phyloP scores from a whole-genome alignment of 345 rosid genomes.

The Diplotaxis tenuifolia region DNA sequence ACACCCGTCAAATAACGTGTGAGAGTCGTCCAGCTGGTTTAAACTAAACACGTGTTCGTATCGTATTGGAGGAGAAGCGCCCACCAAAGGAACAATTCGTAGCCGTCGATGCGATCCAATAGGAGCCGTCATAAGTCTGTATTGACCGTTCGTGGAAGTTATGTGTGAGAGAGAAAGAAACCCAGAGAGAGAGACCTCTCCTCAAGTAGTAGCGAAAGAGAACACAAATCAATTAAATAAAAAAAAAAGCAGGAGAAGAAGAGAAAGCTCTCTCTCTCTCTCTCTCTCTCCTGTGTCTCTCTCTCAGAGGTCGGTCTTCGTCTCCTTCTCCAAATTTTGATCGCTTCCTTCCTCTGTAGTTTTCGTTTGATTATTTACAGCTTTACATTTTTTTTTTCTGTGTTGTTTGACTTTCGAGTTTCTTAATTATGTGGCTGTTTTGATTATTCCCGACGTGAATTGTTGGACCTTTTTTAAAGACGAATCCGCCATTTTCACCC shows the following conservation, averaged over 20 bases:
- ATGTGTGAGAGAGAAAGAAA: slow-evolving; percentile 33
- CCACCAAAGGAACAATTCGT: slow-evolving; percentile 35
- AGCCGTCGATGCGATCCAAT: slow-evolving; percentile 34
- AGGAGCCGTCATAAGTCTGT: slow-evolving; percentile 37
- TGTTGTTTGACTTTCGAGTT: slow-evolving; percentile 27
- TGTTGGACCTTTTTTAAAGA: background rate
- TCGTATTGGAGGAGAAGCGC: slow-evolving; percentile 15
- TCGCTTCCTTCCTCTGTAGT: slow-evolving; percentile 26
- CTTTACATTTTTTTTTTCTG: background rate
- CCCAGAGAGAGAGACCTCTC: slow-evolving; percentile 27
- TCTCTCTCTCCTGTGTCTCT: background rate
- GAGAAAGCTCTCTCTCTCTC: slow-evolving; percentile 9
- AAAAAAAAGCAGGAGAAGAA: background rate
- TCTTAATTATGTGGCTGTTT: background rate
- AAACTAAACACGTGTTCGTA: background rate
- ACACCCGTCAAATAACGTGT: slow-evolving; percentile 36
- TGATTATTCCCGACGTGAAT: background rate
- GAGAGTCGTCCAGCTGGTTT: slow-evolving; percentile 30
- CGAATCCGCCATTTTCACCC: background rate
- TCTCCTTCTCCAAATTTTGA: slow-evolving; percentile 17
- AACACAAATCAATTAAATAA: slow-evolving; percentile 10
- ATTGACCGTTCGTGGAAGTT: slow-evolving; percentile 45
- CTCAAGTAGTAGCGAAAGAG: slow-evolving; percentile 27
- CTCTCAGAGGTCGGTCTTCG: slow-evolving; percentile 31
- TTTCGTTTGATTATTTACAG: background rate